Evolutionary conservation across 345 rosid genomes (phyloP).

Genomic region (Gossypium stocksii): DNA sequence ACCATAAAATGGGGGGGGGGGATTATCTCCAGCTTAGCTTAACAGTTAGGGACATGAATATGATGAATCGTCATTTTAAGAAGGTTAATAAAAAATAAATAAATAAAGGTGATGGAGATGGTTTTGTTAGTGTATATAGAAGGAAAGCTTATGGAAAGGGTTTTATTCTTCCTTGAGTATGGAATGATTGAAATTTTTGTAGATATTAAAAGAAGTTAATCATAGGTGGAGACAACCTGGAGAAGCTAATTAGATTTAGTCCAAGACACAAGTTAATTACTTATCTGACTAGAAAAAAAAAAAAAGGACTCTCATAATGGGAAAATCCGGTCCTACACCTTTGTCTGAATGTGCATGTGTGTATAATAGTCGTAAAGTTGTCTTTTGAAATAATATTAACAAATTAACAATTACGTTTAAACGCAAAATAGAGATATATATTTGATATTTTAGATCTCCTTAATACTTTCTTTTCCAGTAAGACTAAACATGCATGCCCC

Average conservation of each 20-base stretch:
- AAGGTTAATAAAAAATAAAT: background rate
- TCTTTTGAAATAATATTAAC: background rate
- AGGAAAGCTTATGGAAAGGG: background rate
- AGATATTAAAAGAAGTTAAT: conserved; percentile 16
- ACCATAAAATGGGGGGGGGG: conserved; percentile 47
- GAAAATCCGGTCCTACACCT: conserved; percentile 29
- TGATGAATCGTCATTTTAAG: conserved; percentile 22
- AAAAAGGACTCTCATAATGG: conserved; percentile 1
- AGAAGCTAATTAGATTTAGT: conserved; percentile 8
- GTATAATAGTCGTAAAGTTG: conserved; percentile 10
- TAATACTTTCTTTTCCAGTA: too few relatives aligned
- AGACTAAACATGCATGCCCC: too few relatives aligned
- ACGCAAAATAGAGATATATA: too few relatives aligned
- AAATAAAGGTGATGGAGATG: conserved; percentile 19
- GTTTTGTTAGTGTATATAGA: conserved; percentile 9
- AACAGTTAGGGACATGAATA: conserved; percentile 19
- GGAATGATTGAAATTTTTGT: background rate
- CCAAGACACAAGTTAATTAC: background rate
- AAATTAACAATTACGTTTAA: background rate
- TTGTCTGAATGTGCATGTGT: conserved; percentile 16
- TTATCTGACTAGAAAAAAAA: conserved; percentile 22
- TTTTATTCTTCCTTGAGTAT: background rate
- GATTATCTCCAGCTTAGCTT: conserved; percentile 13
- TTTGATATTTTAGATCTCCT: too few relatives aligned
- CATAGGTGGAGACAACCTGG: conserved; percentile 36